Percentiles rank a stretch among this genome's conserved stretches.
These are phyloP conservation scores for Mycena venus DNA, from an alignment of 768 basidiomycete genomes.

Conservation along the genomic window DNA sequence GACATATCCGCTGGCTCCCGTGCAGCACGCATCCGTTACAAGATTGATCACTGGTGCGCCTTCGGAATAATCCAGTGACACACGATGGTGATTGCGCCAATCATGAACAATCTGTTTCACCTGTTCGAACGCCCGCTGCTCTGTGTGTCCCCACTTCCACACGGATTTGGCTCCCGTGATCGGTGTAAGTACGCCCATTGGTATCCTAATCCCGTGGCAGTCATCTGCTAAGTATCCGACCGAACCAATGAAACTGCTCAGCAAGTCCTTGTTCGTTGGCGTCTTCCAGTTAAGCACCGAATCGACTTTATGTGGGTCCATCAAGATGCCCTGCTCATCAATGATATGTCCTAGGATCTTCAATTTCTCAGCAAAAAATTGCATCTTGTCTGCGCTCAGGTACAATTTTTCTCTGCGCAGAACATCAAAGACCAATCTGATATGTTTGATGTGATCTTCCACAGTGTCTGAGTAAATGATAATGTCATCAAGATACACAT, in stretches of 20 bases:
- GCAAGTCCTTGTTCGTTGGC: constrained; percentile 49
- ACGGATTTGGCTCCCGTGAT: constrained; percentile 38
- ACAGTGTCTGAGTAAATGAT: constrained; percentile 55
- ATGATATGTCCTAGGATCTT: constrained; percentile 52
- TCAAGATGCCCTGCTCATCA: constrained; percentile 52
- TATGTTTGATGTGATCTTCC: constrained; percentile 49
- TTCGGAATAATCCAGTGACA: constrained; percentile 33
- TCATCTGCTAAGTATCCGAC: constrained; percentile 51
- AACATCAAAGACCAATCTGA: constrained; percentile 45
- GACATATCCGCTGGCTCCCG: constrained; percentile 46
- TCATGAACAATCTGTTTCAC: constrained; percentile 44
- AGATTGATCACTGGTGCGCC: constrained; percentile 42
- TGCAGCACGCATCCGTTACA: constrained; percentile 47
- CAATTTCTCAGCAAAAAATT: constrained; percentile 30
- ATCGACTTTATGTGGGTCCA: constrained; percentile 62
- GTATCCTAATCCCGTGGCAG: constrained; percentile 48
- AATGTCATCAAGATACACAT: constrained; percentile 49
- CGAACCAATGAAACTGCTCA: constrained; percentile 50
- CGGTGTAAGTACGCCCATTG: constrained; percentile 50
- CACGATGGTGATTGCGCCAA: constrained; percentile 37
- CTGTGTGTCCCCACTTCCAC: constrained; percentile 43
- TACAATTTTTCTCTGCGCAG: constrained; percentile 49
- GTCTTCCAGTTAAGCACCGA: constrained; percentile 49
- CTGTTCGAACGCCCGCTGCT: constrained; percentile 51
- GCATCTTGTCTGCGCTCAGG: constrained; percentile 37